Conservation (phyloP, 2,329 filamentous ascomycete species). For the Penicillium sp. region DNA sequence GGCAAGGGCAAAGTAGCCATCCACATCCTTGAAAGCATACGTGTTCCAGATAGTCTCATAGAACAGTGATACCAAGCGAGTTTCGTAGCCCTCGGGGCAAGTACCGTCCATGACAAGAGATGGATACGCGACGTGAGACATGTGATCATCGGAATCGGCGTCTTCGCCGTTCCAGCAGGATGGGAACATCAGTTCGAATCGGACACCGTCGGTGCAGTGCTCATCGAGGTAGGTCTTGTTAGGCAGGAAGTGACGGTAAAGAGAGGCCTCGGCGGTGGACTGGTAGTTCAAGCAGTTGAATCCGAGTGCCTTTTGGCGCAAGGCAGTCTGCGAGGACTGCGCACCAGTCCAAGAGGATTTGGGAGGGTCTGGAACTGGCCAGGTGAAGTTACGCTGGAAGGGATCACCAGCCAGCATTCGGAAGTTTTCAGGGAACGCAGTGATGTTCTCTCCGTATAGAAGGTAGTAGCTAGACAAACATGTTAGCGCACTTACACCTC, state of each 20-base stretch:
- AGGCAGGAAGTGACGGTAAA: slow-evolving; percentile 80
- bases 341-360: slow-evolving; percentile 70
- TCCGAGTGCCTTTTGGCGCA: slow-evolving; percentile 79
- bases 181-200: slow-evolving; percentile 84
- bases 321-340: slow-evolving; percentile 68
- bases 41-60: slow-evolving; percentile 87
- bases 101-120: slow-evolving; percentile 72
- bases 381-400: slow-evolving; percentile 67
- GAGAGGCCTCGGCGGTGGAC: slow-evolving; percentile 65
- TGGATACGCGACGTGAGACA: slow-evolving; percentile 75
- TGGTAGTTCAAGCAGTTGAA: slow-evolving; percentile 94
- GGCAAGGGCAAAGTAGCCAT: slow-evolving; percentile 72
- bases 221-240: slow-evolving; percentile 77
- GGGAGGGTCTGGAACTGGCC: slow-evolving; percentile 66
- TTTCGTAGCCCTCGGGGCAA: slow-evolving; percentile 70
- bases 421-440: slow-evolving; percentile 75
- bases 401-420: slow-evolving; percentile 79
- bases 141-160: slow-evolving; percentile 55
- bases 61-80: slow-evolving; percentile 73
- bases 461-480: slow-evolving; percentile 73
- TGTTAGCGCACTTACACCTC: slow-evolving; percentile 12
- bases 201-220: slow-evolving; percentile 79
- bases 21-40: slow-evolving; percentile 60
- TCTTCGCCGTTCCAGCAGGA: slow-evolving; percentile 83
- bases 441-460: slow-evolving; percentile 65